Base-by-base conservation (phyloP, 1,284 basidiomycete species). In the Pseudozyma pruni region DNA sequence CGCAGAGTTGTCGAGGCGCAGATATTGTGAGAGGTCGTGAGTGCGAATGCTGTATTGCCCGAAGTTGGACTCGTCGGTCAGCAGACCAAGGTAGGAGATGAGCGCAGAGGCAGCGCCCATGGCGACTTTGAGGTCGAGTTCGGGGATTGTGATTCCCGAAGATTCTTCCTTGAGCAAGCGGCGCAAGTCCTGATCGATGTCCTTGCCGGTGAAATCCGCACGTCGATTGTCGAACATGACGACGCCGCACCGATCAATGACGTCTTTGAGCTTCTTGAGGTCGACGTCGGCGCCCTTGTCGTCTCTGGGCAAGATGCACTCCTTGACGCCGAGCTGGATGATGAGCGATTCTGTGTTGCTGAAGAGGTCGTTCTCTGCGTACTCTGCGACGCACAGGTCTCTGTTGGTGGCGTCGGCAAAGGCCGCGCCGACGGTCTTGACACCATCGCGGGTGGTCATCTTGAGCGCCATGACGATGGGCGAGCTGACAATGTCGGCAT, bases 301-400 rank as follows among this genome's bases (percentile, higher is more conserved):
- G 67, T 87, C 85, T 3, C 83, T 83, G n/a, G 86, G 84, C 8
- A 88, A 60, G 33, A 88, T 70, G 29, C 92, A 94, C 83, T 99
- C 96, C 82, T 98, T 98, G 40, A 94, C 93, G 2, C 93, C 94
- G 1, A 98, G 88, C 83, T 98, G 96, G 63, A 98, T 98, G 43
- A 98, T 85, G 14, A 98, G 87, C 4, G 93, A 94, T 92, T 98
- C 95, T 3, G 91, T 90, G 80, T 98, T 98, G 1, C 92, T 94
- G 83, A 94, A 98, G 11, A 94, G 85, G 67, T 98, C 96, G 76
- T 95, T 96, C 80, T 99, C 96, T 1, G 90, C 88, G 76, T 92
- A 98, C 71, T 98, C 93, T 16, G 92, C 87, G 85, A 97, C 69
- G 83, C 87, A 84, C 25, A 88, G 80, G 40, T 83, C 81, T 48